phyloP scores from a whole-genome alignment of 192 early-diverging fungal species.

The Rhizophagus prolifer region DNA sequence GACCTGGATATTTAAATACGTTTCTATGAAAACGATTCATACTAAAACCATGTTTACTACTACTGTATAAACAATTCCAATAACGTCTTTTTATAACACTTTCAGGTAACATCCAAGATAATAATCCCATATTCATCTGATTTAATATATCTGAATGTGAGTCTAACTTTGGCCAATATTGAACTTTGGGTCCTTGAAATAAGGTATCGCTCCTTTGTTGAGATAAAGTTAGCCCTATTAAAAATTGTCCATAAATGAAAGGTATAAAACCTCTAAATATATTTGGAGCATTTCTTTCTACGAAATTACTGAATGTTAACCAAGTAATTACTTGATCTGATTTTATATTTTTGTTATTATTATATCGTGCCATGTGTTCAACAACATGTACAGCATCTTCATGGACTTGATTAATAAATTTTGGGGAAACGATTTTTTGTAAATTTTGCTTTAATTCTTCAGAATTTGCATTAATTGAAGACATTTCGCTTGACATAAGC shows the following conservation, averaged over 20 bases:
- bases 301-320: conserved; percentile 27
- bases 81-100: conserved; percentile 28
- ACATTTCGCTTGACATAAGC: conserved; percentile 17
- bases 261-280: conserved; percentile 42
- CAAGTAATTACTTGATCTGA: conserved; percentile 8
- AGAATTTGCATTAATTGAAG: background rate
- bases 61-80: conserved; percentile 47
- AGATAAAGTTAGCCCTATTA: conserved; percentile 38
- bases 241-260: conserved; percentile 49
- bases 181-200: conserved; percentile 8
- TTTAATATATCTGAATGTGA: conserved; percentile 41
- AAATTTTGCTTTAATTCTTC: background rate
- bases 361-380: background rate
- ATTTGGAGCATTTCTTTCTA: conserved; percentile 41
- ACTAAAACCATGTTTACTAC: conserved; percentile 52
- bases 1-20: conserved; percentile 58
- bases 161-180: conserved; percentile 22
- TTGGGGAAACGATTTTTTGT: background rate
- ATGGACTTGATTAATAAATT: conserved; percentile 13
- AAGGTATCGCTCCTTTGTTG: background rate
- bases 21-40: conserved; percentile 51
- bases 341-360: background rate
- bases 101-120: conserved; percentile 50
- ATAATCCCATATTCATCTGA: conserved; percentile 35
- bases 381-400: background rate